Conservation (phyloP, 257 asterid species). For the Fraxinus anomala region DNA sequence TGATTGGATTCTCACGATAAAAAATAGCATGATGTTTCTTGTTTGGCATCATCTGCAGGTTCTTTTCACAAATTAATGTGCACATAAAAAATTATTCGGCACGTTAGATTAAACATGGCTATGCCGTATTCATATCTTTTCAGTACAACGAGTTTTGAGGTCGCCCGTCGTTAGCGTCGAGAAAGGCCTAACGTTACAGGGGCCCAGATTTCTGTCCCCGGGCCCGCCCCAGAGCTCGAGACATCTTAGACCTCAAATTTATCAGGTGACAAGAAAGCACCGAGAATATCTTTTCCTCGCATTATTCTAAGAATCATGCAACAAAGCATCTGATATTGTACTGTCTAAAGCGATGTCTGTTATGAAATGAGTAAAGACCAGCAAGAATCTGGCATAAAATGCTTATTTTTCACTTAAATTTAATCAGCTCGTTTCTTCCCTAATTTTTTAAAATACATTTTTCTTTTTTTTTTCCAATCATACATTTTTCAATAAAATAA, state of each 20-base stretch:
- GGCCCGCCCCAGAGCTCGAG: neutral
- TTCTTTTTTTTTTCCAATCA: too few relatives aligned
- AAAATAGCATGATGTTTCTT: neutral
- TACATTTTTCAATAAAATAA: too few relatives aligned
- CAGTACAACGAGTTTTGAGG: too few relatives aligned
- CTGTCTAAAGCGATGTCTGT: neutral
- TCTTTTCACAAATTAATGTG: neutral
- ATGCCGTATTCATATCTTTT: too few relatives aligned
- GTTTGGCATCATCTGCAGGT: neutral
- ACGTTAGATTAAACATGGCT: neutral
- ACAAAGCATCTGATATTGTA: neutral
- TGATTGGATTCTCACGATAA: neutral
- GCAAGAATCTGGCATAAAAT: neutral
- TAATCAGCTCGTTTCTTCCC: too few relatives aligned
- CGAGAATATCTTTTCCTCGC: neutral
- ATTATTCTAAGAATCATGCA: neutral
- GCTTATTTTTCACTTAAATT: too few relatives aligned
- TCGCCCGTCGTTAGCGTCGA: too few relatives aligned
- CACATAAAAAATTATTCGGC: neutral
- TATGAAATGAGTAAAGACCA: neutral
- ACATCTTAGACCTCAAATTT: neutral
- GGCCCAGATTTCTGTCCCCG: neutral
- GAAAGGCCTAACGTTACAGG: too few relatives aligned
- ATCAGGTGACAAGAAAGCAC: neutral
- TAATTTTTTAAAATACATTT: too few relatives aligned